Percentiles rank a stretch among this genome's conserved stretches.
These are phyloP conservation scores for Stagonosporopsis rhizophila DNA, from an alignment of 2,329 filamentous ascomycete species.

Conservation along the genomic window DNA sequence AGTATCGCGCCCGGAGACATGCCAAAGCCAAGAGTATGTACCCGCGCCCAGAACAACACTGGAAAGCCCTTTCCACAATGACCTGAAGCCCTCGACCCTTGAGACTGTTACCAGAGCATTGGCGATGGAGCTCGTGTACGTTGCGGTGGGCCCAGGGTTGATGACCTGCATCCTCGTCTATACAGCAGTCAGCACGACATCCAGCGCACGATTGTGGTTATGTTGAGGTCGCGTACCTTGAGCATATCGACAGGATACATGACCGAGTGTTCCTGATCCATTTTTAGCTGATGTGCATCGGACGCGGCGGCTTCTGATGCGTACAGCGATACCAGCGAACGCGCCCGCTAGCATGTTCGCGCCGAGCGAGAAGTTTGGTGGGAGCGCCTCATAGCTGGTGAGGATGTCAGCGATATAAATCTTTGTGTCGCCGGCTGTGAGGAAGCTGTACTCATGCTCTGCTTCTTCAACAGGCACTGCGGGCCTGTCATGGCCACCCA, in stretches of 20 bases:
- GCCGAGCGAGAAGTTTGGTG: constrained; percentile 89
- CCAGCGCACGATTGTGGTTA: background rate
- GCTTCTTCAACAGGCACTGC: constrained; percentile 45
- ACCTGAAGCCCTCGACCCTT: constrained; percentile 84
- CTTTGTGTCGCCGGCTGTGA: constrained; percentile 2
- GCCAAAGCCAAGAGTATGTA: constrained; percentile 49
- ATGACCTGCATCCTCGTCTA: constrained; percentile 98
- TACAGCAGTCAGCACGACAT: constrained; percentile 28
- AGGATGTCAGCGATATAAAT: constrained; percentile 31
- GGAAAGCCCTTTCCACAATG: constrained; percentile 94
- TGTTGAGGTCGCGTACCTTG: constrained; percentile 70
- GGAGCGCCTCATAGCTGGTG: constrained; percentile 84
- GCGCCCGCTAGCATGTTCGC: constrained; percentile 97
- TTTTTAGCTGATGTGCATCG: constrained; percentile 29
- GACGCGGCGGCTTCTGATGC: constrained; percentile 42
- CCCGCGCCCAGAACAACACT: constrained; percentile 96
- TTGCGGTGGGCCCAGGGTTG: constrained; percentile 78
- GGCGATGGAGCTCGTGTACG: constrained; percentile 82
- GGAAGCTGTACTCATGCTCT: constrained; percentile 50
- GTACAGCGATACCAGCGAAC: constrained; percentile 93
- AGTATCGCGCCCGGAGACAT: constrained; percentile 21
- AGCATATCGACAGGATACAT: constrained; percentile 99
- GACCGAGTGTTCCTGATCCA: constrained; percentile 85
- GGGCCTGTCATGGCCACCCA: constrained; percentile 51
- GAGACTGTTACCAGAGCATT: constrained; percentile 94